These are phyloP conservation scores for Pseudoperonospora humuli DNA, from an alignment of 352 stramenopile species.

Conservation along the genomic window DNA sequence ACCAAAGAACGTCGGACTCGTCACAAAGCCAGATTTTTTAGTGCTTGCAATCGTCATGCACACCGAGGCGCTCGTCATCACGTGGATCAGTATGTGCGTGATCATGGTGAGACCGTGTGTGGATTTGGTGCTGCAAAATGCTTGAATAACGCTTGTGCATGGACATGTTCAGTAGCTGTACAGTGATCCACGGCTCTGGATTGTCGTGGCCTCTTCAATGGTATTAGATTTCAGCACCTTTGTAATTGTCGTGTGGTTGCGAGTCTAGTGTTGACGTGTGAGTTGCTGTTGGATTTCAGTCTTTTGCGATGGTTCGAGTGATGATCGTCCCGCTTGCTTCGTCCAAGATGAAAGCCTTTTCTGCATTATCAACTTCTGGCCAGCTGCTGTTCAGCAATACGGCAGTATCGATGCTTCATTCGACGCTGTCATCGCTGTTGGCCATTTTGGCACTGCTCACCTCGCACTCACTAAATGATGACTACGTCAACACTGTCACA, in stretches of 20 bases:
- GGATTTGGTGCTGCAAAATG: not conserved
- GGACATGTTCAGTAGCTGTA: slow-evolving; percentile 32
- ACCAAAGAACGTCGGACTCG: slow-evolving; percentile 18
- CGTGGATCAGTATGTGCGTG: slow-evolving; percentile 54
- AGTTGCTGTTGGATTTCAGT: slow-evolving; percentile 14
- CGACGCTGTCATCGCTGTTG: slow-evolving; percentile 44
- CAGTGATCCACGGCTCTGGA: slow-evolving; percentile 50
- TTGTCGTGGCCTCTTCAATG: slow-evolving; percentile 40
- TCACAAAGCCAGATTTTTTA: no score
- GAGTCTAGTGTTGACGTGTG: not conserved
- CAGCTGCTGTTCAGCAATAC: slow-evolving; percentile 70
- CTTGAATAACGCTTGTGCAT: slow-evolving; percentile 5
- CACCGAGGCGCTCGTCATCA: slow-evolving; percentile 46
- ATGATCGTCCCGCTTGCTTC: slow-evolving; percentile 28
- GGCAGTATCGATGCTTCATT: slow-evolving; percentile 66
- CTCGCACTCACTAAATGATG: slow-evolving; percentile 42
- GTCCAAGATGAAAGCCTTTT: slow-evolving; percentile 37
- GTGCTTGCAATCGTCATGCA: slow-evolving; percentile 33
- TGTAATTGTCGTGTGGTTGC: not conserved
- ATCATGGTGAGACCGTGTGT: slow-evolving; percentile 40
- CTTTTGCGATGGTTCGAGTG: slow-evolving; percentile 43
- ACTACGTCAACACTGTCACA: slow-evolving; percentile 35
- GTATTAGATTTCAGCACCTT: not conserved
- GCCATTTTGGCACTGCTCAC: slow-evolving; percentile 38
- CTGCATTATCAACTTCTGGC: slow-evolving; percentile 30